phyloP scores from a whole-genome alignment of 768 basidiomycete genomes.

The Suillus subalutaceus region DNA sequence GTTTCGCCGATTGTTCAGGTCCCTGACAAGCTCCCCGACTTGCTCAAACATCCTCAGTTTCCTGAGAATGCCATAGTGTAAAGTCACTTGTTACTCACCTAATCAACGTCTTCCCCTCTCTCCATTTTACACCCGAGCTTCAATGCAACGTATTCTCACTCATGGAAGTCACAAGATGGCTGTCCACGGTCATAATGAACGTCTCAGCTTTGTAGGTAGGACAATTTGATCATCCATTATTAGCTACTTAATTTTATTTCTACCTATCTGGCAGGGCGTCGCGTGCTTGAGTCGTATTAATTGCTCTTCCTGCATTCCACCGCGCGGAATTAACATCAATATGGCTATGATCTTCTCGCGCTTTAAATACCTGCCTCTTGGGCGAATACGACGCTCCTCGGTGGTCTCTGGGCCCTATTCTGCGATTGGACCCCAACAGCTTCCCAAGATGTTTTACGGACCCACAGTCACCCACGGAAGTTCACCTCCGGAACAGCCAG shows the following conservation, averaged over 20 bases:
- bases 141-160: slow-evolving; percentile 68
- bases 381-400: slow-evolving; percentile 72
- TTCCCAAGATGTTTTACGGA: slow-evolving; percentile 35
- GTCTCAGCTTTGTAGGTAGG: slow-evolving; percentile 72
- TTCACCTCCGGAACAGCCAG: slow-evolving; percentile 6
- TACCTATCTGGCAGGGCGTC: slow-evolving; percentile 56
- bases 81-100: slow-evolving; percentile 51
- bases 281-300: slow-evolving; percentile 75
- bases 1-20: background rate
- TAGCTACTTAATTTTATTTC: slow-evolving; percentile 28
- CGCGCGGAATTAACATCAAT: slow-evolving; percentile 44
- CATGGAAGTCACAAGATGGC: slow-evolving; percentile 75
- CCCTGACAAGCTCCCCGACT: background rate
- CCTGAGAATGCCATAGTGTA: slow-evolving; percentile 18
- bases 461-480: slow-evolving; percentile 7
- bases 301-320: slow-evolving; percentile 67
- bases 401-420: slow-evolving; percentile 73
- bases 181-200: slow-evolving; percentile 67
- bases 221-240: slow-evolving; percentile 2
- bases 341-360: slow-evolving; percentile 59
- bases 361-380: slow-evolving; percentile 71
- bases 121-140: slow-evolving; percentile 71
- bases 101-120: slow-evolving; percentile 59
- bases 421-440: slow-evolving; percentile 72
- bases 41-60: slow-evolving; percentile 5